These are phyloP conservation scores for Rubus idaeus DNA, from an alignment of 306 rosid genomes.

Conservation along the genomic window DNA sequence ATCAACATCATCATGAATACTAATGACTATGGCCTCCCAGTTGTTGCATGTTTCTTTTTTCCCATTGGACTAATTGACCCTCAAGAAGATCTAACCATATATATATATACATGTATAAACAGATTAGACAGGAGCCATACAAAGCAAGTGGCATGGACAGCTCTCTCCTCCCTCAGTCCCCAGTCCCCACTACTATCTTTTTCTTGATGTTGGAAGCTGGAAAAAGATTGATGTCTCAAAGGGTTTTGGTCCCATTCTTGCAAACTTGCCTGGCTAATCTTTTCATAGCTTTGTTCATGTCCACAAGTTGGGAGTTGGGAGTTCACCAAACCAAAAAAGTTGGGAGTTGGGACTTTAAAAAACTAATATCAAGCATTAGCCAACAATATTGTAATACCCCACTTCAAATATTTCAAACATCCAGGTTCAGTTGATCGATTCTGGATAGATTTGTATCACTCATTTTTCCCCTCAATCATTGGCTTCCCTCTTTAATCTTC, in stretches of 20 bases:
- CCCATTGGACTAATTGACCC: conserved; percentile 7
- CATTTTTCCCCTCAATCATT: conserved; percentile 3
- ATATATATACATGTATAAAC: neutral
- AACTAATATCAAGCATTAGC: neutral
- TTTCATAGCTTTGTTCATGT: conserved; percentile 9
- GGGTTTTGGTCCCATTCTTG: conserved; percentile 18
- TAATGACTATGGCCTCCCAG: neutral
- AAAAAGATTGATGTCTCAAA: conserved; percentile 21
- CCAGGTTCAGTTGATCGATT: neutral
- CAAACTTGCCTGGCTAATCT: conserved; percentile 6
- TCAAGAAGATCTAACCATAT: conserved; percentile 4
- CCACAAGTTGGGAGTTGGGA: conserved; percentile 4
- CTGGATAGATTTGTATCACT: neutral
- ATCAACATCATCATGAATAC: neutral
- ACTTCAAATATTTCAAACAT: conserved; percentile 8
- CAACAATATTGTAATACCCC: conserved; percentile 5
- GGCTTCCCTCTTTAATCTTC: neutral
- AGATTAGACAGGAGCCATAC: conserved; percentile 23
- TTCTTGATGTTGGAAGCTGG: conserved; percentile 27
- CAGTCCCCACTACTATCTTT: conserved; percentile 13
- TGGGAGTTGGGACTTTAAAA: neutral
- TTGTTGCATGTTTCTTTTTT: neutral
- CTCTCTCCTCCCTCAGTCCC: conserved; percentile 20
- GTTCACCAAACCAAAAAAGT: too few species aligned
- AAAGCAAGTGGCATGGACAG: conserved; percentile 18